Percentiles rank a stretch among this genome's conserved stretches.
Conservation (phyloP, 495 filamentous ascomycete species). For the Aspergillus avenaceus region DNA sequence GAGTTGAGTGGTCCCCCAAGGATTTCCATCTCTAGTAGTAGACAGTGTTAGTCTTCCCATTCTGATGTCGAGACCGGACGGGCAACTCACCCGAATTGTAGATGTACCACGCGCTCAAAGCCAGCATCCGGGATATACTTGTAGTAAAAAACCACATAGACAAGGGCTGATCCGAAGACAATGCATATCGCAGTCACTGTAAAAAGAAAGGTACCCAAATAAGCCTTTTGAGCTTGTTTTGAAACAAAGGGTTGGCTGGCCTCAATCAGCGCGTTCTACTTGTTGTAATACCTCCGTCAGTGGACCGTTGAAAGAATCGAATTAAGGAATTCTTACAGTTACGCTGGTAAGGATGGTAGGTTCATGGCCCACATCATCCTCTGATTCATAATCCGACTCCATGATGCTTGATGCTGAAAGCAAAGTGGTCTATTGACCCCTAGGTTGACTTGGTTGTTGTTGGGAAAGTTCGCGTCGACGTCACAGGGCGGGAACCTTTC, state of each 20-base stretch:
- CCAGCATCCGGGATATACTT: constrained; percentile 72
- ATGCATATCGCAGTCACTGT: constrained; percentile 53
- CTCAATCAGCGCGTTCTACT: constrained; percentile 29
- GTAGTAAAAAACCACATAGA: constrained; percentile 77
- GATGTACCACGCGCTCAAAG: constrained; percentile 62
- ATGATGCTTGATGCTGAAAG: not conserved
- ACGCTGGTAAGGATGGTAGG: constrained; percentile 7
- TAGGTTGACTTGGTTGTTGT: not conserved
- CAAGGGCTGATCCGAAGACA: constrained; percentile 56
- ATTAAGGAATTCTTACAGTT: constrained; percentile 10
- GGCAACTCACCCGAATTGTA: constrained; percentile 69
- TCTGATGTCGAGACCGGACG: not conserved
- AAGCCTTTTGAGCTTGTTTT: constrained; percentile 63
- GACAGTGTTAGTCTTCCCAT: constrained; percentile 1
- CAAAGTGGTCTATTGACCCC: too few species aligned
- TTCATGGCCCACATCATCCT: constrained; percentile 17
- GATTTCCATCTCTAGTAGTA: constrained; percentile 30
- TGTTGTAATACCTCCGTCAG: constrained; percentile 5
- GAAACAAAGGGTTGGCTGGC: constrained; percentile 52
- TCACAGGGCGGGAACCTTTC: too few species aligned
- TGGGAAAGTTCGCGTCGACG: constrained; percentile 11
- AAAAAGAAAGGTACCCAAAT: constrained; percentile 67
- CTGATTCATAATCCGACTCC: constrained; percentile 26
- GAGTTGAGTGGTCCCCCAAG: constrained; percentile 41
- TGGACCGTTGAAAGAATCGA: not conserved